Evolutionary conservation across 176 grass and related monocot genomes (phyloP).

Genomic region (Bothriochloa decipiens): DNA sequence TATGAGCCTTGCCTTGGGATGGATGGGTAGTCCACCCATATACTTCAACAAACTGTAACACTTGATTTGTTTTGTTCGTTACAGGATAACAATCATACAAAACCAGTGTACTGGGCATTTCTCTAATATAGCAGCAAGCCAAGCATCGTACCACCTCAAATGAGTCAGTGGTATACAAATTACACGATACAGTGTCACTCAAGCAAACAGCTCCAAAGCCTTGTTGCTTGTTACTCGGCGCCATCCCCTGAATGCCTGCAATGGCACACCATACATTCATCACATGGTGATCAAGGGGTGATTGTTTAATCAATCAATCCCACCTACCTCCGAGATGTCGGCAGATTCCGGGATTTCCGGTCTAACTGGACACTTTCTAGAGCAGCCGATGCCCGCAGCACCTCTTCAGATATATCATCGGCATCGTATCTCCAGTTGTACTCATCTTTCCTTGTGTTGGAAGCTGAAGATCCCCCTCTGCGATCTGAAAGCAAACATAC

Average conservation of each 20-base stretch:
- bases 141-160: background rate
- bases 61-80: background rate
- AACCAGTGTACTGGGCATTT: background rate
- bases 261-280: background rate
- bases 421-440: slow-evolving; percentile 90
- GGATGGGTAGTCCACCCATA: background rate
- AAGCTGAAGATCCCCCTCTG: slow-evolving; percentile 59
- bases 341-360: slow-evolving; percentile 75
- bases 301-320: background rate
- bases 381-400: slow-evolving; percentile 70
- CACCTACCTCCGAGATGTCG: slow-evolving; percentile 93
- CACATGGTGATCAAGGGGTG: background rate
- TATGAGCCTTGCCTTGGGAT: too few relatives aligned
- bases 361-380: slow-evolving; percentile 86
- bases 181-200: background rate
- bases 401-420: slow-evolving; percentile 86
- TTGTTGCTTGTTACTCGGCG: background rate
- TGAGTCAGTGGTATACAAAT: background rate
- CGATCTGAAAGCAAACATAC: slow-evolving; percentile 44
- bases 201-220: background rate
- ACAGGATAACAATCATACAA: background rate
- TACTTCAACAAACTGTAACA: background rate
- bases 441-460: slow-evolving; percentile 75
- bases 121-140: background rate
- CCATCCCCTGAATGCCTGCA: slow-evolving; percentile 6